Base-by-base conservation (phyloP, 106 monocot species). In the Vanilla planifolia region DNA sequence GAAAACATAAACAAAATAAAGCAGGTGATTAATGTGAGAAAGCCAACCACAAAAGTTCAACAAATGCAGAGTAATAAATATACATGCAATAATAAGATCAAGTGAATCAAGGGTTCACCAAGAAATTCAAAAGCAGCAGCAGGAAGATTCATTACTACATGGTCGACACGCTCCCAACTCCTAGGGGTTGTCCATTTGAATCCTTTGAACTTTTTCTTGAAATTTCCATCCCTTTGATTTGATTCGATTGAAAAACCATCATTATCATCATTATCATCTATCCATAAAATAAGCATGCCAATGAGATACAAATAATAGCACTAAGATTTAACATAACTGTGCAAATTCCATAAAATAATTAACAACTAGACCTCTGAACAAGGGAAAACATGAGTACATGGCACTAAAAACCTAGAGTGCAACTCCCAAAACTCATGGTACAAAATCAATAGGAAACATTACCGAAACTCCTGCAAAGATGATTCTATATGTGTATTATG, bases 141-240 rank as follows among this genome's bases (percentile, higher is more conserved):
- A 57, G 98, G 98, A 64, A 98, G 82, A 83, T 98, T 98, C 98
- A 98, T 98, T 43, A 98, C 52, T 33, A 87, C 82, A 80, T 98
- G 98, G 71, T 98, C 85, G 40, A 98, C 23, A 64, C 88, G 92
- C 45, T 98, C 92, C 81, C 75, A 92, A 6, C 76, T 57, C 63
- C 69, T 88, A 24, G 48, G 17, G 48, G 33, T 35, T 13, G 82
- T 51, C 65, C 67, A 35, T 23, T 67, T 59, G 23, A 53, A 44
- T 13, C 74, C 64, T 80, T 67, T 78, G 58, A 85, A 51, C 70
- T 76, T 90, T 68, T 99, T 91, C 28, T 77, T 89, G 25, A 53
- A 43, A 30, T 70, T 70, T 68, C 67, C 67, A 27, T 70, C 70
- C 39, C 27, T 45, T 59, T 60, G 55, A 63, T 35, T 69, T 52